phyloP scores from a whole-genome alignment of 2,329 filamentous ascomycete species.

The Paecilomyces sp. region DNA sequence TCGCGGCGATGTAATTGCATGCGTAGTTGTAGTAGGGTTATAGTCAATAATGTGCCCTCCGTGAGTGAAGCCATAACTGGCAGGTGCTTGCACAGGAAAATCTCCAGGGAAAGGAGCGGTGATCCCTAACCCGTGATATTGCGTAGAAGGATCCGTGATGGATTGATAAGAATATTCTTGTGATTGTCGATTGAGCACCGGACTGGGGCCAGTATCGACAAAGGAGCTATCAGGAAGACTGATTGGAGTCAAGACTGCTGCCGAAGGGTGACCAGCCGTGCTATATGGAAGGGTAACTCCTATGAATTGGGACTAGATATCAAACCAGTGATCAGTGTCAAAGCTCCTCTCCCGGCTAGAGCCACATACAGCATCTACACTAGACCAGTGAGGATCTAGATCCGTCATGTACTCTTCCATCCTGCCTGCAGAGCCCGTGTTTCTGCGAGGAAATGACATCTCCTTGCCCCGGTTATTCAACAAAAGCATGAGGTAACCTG shows the following conservation, averaged over 20 bases:
- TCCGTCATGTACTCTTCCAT: constrained; percentile 21
- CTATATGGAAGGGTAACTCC: constrained; percentile 24
- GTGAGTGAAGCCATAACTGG: constrained; percentile 18
- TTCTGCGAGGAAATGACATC: constrained; percentile 21
- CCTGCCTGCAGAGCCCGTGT: constrained; percentile 8
- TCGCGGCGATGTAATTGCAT: constrained; percentile 14
- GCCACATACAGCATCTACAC: constrained; percentile 23
- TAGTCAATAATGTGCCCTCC: constrained; percentile 12
- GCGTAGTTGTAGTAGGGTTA: constrained; percentile 10
- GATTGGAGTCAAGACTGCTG: constrained; percentile 29
- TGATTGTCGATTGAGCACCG: constrained; percentile 29
- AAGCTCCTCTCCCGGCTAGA: neutral
- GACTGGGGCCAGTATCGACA: constrained; percentile 22
- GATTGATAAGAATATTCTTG: constrained; percentile 28
- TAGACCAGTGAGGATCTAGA: constrained; percentile 20
- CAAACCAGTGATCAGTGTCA: constrained; percentile 6
- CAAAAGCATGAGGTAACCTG: constrained; percentile 20
- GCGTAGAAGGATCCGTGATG: constrained; percentile 18
- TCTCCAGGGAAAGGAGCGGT: constrained; percentile 23
- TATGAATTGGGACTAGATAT: constrained; percentile 18
- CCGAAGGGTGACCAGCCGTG: constrained; percentile 20
- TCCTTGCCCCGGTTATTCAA: constrained; percentile 11
- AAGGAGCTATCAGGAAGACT: constrained; percentile 31
- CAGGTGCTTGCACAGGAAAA: constrained; percentile 19
- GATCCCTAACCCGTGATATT: constrained; percentile 30